Evolutionary conservation across 2,329 filamentous ascomycete genomes (phyloP).

Genomic region (Aureobasidium sp.): DNA sequence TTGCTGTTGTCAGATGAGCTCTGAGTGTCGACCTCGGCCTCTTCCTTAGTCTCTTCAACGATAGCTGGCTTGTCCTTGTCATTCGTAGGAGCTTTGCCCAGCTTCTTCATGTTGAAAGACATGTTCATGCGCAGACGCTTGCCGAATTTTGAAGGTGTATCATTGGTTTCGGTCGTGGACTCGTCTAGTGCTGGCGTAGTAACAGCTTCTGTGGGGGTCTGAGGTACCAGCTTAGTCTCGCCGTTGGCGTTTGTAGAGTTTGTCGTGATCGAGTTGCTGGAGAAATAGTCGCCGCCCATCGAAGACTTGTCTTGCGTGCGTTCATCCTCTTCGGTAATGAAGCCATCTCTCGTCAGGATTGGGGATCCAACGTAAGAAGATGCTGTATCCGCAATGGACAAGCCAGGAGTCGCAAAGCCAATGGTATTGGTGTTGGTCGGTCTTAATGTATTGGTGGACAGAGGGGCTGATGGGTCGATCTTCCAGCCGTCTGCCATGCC

Average conservation of each 20-base stretch:
- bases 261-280: slow-evolving; percentile 39
- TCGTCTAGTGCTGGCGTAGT: slow-evolving; percentile 28
- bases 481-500: slow-evolving; percentile 41
- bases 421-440: slow-evolving; percentile 55
- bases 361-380: slow-evolving; percentile 31
- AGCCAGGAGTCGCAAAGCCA: slow-evolving; percentile 60
- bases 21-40: slow-evolving; percentile 49
- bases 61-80: slow-evolving; percentile 56
- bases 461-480: slow-evolving; percentile 31
- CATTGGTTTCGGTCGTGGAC: slow-evolving; percentile 47
- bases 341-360: slow-evolving; percentile 29
- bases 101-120: slow-evolving; percentile 71
- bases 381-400: slow-evolving; percentile 59
- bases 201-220: slow-evolving; percentile 32
- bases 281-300: slow-evolving; percentile 69
- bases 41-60: slow-evolving; percentile 64
- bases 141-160: slow-evolving; percentile 49
- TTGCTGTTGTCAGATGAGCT: slow-evolving; percentile 51
- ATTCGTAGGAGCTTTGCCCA: slow-evolving; percentile 61
- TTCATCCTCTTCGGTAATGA: slow-evolving; percentile 43
- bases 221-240: slow-evolving; percentile 19
- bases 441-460: slow-evolving; percentile 47
- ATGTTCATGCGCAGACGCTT: slow-evolving; percentile 73
- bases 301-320: slow-evolving; percentile 51
- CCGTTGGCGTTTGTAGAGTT: slow-evolving; percentile 19